phyloP scores from a whole-genome alignment of 768 basidiomycete genomes.

The Favolaschia claudopus region DNA sequence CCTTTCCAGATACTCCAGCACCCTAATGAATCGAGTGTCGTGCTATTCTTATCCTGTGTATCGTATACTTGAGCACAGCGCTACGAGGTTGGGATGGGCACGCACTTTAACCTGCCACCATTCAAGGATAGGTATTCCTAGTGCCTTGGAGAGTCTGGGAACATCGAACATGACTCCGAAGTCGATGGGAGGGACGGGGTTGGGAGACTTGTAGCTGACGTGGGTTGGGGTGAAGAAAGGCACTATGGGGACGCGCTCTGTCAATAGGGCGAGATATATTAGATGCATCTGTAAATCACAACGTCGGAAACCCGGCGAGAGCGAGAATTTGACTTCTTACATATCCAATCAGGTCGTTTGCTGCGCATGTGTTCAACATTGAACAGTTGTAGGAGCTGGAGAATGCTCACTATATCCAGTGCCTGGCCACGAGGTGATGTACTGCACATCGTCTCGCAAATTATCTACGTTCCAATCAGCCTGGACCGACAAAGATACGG shows the following conservation, averaged over 20 bases:
- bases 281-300: slow-evolving; percentile 40
- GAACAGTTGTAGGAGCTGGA: neutral
- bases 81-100: neutral
- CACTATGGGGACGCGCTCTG: slow-evolving; percentile 42
- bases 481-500: neutral
- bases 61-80: neutral
- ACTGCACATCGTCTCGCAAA: slow-evolving; percentile 50
- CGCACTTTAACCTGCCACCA: slow-evolving; percentile 45
- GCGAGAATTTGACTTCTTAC: slow-evolving; percentile 31
- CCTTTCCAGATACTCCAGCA: slow-evolving; percentile 46
- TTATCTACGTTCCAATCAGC: slow-evolving; percentile 42
- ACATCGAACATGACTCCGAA: slow-evolving; percentile 39
- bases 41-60: slow-evolving; percentile 27
- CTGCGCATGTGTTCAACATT: slow-evolving; percentile 30
- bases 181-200: slow-evolving; percentile 29
- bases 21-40: slow-evolving; percentile 32
- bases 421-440: slow-evolving; percentile 54
- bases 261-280: slow-evolving; percentile 43
- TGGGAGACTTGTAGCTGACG: slow-evolving; percentile 19
- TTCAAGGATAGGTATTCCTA: slow-evolving; percentile 41
- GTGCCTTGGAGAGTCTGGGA: slow-evolving; percentile 33
- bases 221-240: slow-evolving; percentile 44
- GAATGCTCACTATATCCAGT: slow-evolving; percentile 53
- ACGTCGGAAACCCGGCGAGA: neutral
- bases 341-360: slow-evolving; percentile 56